Evolutionary conservation across 2,329 filamentous ascomycete genomes (phyloP).

Genomic region (Neobulgaria alba): DNA sequence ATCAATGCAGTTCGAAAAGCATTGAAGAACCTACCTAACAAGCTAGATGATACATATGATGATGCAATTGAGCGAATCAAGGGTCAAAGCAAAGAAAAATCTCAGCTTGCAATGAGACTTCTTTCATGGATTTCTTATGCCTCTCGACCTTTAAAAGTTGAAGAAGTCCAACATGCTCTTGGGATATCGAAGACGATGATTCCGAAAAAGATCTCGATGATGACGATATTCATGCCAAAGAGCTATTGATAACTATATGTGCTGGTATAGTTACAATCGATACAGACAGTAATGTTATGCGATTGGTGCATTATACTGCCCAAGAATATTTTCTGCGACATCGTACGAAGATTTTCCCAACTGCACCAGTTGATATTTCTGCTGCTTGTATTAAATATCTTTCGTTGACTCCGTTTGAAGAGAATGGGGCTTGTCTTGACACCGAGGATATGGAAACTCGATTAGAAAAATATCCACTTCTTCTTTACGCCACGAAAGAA

Average conservation of each 20-base stretch:
- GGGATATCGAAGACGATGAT: constrained; percentile 27
- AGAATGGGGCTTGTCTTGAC: constrained; percentile 15
- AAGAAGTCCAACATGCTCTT: constrained; percentile 36
- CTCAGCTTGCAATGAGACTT: constrained; percentile 17
- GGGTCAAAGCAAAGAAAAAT: constrained; percentile 23
- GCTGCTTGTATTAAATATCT: constrained; percentile 25
- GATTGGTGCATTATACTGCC: constrained; percentile 25
- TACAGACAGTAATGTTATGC: constrained; percentile 16
- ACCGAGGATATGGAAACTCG: constrained; percentile 18
- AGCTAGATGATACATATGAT: constrained; percentile 31
- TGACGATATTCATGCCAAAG: constrained; percentile 16
- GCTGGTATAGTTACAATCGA: constrained; percentile 23
- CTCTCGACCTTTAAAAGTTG: not conserved
- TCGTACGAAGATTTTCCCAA: constrained; percentile 8
- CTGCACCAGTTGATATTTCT: constrained; percentile 11
- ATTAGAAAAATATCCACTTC: constrained; percentile 20
- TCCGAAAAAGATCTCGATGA: constrained; percentile 28
- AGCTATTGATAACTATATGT: constrained; percentile 17
- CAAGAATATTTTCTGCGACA: constrained; percentile 24
- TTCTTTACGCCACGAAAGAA: constrained; percentile 27
- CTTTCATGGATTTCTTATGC: constrained; percentile 17
- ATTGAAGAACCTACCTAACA: constrained; percentile 25
- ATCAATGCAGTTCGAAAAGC: constrained; percentile 27
- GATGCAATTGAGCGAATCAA: constrained; percentile 35
- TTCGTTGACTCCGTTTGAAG: constrained; percentile 20